Conservation (phyloP, 2,329 filamentous ascomycete species). For the Golovinomyces cichoracearum region DNA sequence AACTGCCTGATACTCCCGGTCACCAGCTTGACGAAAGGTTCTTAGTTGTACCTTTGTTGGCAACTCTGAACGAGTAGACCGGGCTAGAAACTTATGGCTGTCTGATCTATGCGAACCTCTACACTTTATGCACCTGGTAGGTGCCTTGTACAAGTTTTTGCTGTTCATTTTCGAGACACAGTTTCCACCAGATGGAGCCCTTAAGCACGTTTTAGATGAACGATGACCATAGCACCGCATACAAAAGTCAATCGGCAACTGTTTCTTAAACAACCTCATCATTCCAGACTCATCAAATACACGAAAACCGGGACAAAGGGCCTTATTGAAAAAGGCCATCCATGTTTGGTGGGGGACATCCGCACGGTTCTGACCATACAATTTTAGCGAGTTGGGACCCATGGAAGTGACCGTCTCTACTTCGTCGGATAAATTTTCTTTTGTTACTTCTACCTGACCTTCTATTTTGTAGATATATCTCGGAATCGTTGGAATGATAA, state of each 20-base stretch:
- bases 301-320: neutral
- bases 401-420: neutral
- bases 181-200: neutral
- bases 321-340: conserved; percentile 1
- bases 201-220: neutral
- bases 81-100: neutral
- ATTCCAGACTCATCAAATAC: neutral
- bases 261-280: neutral
- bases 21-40: neutral
- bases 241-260: neutral
- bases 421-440: neutral
- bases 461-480: neutral
- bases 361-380: neutral
- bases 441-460: neutral
- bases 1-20: neutral
- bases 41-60: neutral
- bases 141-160: neutral
- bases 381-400: neutral
- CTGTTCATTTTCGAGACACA: neutral
- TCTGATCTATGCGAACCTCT: neutral
- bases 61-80: neutral
- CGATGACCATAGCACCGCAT: neutral
- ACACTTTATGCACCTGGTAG: neutral
- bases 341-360: neutral
- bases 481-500: neutral